Evolutionary conservation across 805 yeast species (phyloP).

Genomic region (Wickerhamiella cacticola): DNA sequence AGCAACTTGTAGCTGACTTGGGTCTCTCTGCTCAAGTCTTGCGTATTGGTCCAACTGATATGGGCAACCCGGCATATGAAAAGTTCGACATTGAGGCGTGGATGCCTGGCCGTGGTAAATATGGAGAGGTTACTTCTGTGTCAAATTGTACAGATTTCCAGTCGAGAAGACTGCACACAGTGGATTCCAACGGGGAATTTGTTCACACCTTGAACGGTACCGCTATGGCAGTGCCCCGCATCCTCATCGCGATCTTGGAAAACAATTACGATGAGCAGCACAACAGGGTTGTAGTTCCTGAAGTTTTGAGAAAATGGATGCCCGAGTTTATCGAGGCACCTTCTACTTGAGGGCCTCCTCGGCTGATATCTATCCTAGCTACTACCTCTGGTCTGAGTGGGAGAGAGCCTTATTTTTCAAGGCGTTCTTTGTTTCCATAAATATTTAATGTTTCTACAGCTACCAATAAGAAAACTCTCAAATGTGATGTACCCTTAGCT

Average conservation of each 20-base stretch:
- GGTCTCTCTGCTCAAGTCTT: conserved; percentile 74
- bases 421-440: no score
- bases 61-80: conserved; percentile 86
- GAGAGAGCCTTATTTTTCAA: no score
- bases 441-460: no score
- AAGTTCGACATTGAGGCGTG: conserved; percentile 92
- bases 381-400: no score
- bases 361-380: no score
- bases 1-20: conserved; percentile 46
- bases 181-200: conserved; percentile 32
- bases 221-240: conserved; percentile 88
- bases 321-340: conserved; percentile 4
- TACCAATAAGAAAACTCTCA: no score
- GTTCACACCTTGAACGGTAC: conserved; percentile 90
- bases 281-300: conserved; percentile 17
- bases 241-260: conserved; percentile 80
- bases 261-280: conserved; percentile 41
- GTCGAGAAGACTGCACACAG: conserved; percentile 64
- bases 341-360: not conserved
- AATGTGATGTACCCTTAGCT: no score
- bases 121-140: conserved; percentile 89
- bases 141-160: conserved; percentile 92
- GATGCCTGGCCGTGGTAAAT: conserved; percentile 91
- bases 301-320: conserved; percentile 15
- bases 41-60: conserved; percentile 79